Evolutionary conservation across 2,329 filamentous ascomycete genomes (phyloP), one percentile per base, ranked within the genome.

Genomic region (Ophiostoma populinum): DNA sequence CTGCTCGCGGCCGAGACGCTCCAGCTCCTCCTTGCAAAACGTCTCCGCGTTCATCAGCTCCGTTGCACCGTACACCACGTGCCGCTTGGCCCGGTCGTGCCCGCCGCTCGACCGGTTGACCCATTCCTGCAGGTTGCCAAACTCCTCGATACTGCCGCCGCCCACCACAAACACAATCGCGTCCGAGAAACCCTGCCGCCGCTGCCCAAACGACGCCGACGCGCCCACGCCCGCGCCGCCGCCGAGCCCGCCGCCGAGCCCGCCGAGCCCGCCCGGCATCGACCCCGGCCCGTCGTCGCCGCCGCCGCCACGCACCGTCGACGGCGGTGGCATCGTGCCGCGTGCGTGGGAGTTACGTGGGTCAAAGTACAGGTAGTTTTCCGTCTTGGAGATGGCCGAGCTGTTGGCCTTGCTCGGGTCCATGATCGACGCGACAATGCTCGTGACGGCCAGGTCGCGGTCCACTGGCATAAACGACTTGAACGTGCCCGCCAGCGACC

Each of bases 391-490:
- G 44, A 98, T 90, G 18, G 90, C 90, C 18, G 80, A 87, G 6
- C 82, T 87, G 4, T 82, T 83, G 3, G 90, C 87, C 9, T 83
- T 74, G 30, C 82, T 70, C 0, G 90, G 90, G 50, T 98, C 90
- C 87, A 98, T 98, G 49, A 98, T 77, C 2, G 83, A 92, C 55
- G 98, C 90, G 26, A 90, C 87, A 51, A 98, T 94, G 58, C 95
- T 95, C 38, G 92, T 98, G 35, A 98, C 71, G 0, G 90, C 95
- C 8, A 95, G 69, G 51, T 98, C 92, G 47, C 86, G 83, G 58
- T 98, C 92, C 11, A 75, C 82, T 0, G 92, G 90, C n/a, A 98
- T 62, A 57, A 98, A 92, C 57, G 93, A 95, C 59, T 95, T 98
- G 50, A 98, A 87, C 28, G 87, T 87, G 6, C 83, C 87, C 42